Evolutionary conservation across 2,329 filamentous ascomycete genomes (phyloP), one percentile per base, ranked within the genome.

Genomic region (Myriosclerotinia duriaeana): DNA sequence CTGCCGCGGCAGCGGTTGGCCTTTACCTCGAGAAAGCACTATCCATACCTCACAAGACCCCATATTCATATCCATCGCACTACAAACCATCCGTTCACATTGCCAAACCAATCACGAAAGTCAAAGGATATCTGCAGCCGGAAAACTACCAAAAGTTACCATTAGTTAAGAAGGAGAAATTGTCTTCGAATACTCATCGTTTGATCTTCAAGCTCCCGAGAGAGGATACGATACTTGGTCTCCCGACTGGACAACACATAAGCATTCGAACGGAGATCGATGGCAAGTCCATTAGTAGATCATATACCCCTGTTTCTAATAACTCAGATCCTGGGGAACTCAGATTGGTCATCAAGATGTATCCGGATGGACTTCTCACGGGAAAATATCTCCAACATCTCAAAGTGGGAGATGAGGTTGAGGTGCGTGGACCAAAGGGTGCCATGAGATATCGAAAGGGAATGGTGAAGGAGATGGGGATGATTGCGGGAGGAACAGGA

Each of bases 391-490:
- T 87, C 2, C 78, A 77, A 1, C 74, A 77, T 53, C 77, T 87
- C 3, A 65, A 80, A 0, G 67, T 82, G 9, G 83, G 83, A 17
- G 82, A 85, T 63, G 75, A 79, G 69, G 80, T 85, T 3, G 75
- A 79, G 3, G 81, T 87, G 72, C 79, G 84, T 17, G 85, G 84
- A 0, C 84, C 85, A 48, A 86, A 85, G 73, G 84, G 84, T 12
- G 80, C 82, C 1, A 85, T 86, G 82, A 78, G 78, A 12, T 86
- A 86, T 72, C 73, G 73, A 20, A 78, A 77, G 26, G 78, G 78
- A 0, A 74, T 80, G 0, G 78, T 76, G 59, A 79, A 77, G 69
- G 75, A 78, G 53, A 80, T 87, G 52, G 83, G 83, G 66, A 86
- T 87, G 84, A 73, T 87, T 1, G 83, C 82, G 1, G 84, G 84